Conservation (phyloP, 768 basidiomycete species). For the Kockovaella imperatae region DNA sequence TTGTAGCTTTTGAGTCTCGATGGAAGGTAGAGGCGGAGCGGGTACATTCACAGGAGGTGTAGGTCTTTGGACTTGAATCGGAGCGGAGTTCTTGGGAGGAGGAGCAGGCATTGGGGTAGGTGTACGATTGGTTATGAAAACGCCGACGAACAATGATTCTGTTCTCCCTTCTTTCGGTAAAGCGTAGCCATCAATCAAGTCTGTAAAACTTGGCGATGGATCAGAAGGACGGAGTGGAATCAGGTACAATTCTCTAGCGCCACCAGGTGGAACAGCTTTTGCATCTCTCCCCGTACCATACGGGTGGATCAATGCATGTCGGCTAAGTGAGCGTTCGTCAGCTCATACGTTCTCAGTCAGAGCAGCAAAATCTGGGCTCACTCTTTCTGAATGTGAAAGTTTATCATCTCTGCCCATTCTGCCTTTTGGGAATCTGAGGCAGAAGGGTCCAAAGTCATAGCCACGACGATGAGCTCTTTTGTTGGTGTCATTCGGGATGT, state of each 20-base stretch:
- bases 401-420: slow-evolving; percentile 23
- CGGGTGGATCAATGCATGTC: slow-evolving; percentile 32
- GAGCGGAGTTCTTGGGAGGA: neutral
- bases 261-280: slow-evolving; percentile 21
- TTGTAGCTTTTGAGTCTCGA: slow-evolving; percentile 13
- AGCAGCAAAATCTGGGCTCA: slow-evolving; percentile 13
- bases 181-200: slow-evolving; percentile 34
- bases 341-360: neutral
- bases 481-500: slow-evolving; percentile 21
- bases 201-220: slow-evolving; percentile 32
- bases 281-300: slow-evolving; percentile 17
- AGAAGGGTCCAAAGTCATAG: slow-evolving; percentile 21
- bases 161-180: slow-evolving; percentile 20
- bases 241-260: slow-evolving; percentile 36
- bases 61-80: neutral
- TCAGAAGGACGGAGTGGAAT: slow-evolving; percentile 36
- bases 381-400: slow-evolving; percentile 31
- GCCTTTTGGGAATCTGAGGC: slow-evolving; percentile 16
- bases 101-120: slow-evolving; percentile 1
- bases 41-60: neutral
- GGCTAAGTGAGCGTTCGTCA: slow-evolving; percentile 19
- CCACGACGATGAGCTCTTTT: slow-evolving; percentile 33
- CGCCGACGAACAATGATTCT: slow-evolving; percentile 26
- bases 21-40: neutral
- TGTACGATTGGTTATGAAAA: slow-evolving; percentile 21